Evolutionary conservation across 768 basidiomycete genomes (phyloP).

Genomic region (Vararia minispora): DNA sequence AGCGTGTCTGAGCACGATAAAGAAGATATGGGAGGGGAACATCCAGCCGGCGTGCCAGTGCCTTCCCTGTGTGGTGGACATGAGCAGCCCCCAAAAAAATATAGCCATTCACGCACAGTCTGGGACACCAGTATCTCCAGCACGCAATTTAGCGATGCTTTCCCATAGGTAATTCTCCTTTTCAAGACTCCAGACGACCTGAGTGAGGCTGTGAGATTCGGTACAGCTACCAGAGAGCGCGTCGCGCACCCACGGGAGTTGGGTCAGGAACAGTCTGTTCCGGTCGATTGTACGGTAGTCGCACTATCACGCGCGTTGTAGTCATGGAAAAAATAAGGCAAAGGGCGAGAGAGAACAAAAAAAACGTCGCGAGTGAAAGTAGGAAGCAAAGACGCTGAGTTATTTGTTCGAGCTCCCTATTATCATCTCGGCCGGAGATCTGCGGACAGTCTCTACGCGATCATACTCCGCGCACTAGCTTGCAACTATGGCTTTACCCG

Average conservation of each 20-base stretch:
- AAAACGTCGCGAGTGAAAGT: too few relatives aligned
- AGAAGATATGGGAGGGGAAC: constrained; percentile 80
- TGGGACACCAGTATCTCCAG: constrained; percentile 59
- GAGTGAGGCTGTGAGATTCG: constrained; percentile 10
- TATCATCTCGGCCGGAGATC: too few relatives aligned
- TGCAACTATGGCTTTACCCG: too few relatives aligned
- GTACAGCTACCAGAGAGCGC: background rate
- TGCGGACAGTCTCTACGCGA: too few relatives aligned
- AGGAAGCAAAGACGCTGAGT: too few relatives aligned
- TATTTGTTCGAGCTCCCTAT: too few relatives aligned
- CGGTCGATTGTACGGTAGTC: constrained; percentile 70
- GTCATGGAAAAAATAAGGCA: too few relatives aligned
- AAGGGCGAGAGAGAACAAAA: too few relatives aligned
- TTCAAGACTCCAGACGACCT: constrained; percentile 81
- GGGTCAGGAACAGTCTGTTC: constrained; percentile 58
- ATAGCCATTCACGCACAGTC: constrained; percentile 49
- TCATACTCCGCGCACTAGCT: too few relatives aligned
- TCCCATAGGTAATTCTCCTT: constrained; percentile 85
- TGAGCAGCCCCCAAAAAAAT: constrained; percentile 2
- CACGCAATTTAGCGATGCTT: constrained; percentile 69
- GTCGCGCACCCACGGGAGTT: constrained; percentile 41
- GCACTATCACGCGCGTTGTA: constrained; percentile 71
- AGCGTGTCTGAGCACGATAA: constrained; percentile 73
- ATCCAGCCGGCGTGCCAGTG: constrained; percentile 64
- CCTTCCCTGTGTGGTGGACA: constrained; percentile 51